A percentile compares a stretch with the other conserved stretches of the same genome.
Evolutionary conservation across 148 eudicot genomes (phyloP).

Genomic region (Camellia sinensis): DNA sequence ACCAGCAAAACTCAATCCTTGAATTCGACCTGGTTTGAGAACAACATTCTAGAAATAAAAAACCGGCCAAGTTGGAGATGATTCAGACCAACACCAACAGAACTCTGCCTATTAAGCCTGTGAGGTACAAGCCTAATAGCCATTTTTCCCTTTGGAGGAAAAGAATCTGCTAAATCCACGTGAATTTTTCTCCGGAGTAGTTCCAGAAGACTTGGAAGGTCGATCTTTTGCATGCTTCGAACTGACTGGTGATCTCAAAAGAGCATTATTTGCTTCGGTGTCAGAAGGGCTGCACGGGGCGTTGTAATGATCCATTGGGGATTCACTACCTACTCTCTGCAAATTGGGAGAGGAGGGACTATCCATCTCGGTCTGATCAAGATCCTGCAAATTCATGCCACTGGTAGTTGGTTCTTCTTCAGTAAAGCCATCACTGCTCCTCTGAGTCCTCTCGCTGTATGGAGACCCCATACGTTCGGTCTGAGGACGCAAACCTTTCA

Average conservation of each 20-base stretch:
- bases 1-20: not conserved
- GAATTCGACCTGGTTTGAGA: not conserved
- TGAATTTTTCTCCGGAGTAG: slow-evolving; percentile 78
- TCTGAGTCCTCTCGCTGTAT: slow-evolving; percentile 35
- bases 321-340: slow-evolving; percentile 51
- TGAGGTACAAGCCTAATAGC: slow-evolving; percentile 29
- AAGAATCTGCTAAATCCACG: slow-evolving; percentile 88
- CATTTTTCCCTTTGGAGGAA: slow-evolving; percentile 63
- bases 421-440: slow-evolving; percentile 23
- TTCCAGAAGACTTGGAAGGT: slow-evolving; percentile 61
- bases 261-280: slow-evolving; percentile 38
- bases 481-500: slow-evolving; percentile 68
- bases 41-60: not conserved
- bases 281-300: slow-evolving; percentile 54
- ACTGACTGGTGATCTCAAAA: slow-evolving; percentile 49
- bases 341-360: slow-evolving; percentile 35
- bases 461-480: slow-evolving; percentile 51
- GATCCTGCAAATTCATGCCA: slow-evolving; percentile 37
- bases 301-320: slow-evolving; percentile 45
- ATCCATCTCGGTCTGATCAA: slow-evolving; percentile 41
- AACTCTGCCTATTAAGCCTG: not conserved
- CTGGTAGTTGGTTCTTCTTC: slow-evolving; percentile 60
- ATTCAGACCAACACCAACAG: not conserved
- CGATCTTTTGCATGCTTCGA: slow-evolving; percentile 54
- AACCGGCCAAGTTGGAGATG: not conserved